These are phyloP conservation scores for Erysimum cheiranthoides DNA, from an alignment of 345 rosid genomes.

Conservation along the genomic window DNA sequence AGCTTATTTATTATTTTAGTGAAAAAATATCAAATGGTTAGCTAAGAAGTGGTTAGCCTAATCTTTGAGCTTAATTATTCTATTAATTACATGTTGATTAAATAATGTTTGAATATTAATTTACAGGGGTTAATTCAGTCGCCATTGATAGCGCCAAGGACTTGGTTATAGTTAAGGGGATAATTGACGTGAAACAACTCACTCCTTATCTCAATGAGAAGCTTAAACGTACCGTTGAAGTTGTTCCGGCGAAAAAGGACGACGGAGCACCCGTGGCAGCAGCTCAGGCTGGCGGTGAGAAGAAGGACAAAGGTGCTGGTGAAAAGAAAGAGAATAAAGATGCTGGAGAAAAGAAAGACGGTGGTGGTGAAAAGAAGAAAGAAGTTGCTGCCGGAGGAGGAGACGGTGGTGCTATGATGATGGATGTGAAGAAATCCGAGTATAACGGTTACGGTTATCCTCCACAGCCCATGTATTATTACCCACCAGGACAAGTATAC, in stretches of 20 bases:
- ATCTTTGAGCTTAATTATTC: slow-evolving; percentile 15
- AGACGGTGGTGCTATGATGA: slow-evolving; percentile 48
- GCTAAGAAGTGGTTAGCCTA: slow-evolving; percentile 39
- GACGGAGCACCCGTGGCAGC: slow-evolving; percentile 30
- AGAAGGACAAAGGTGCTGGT: slow-evolving; percentile 47
- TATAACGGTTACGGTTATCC: slow-evolving; percentile 48
- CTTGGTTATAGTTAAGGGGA: slow-evolving; percentile 76
- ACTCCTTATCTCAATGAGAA: slow-evolving; percentile 60
- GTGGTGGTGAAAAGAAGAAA: slow-evolving; percentile 44
- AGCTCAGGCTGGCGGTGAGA: slow-evolving; percentile 43
- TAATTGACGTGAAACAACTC: slow-evolving; percentile 62
- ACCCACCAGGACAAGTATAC: slow-evolving; percentile 50
- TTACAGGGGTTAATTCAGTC: slow-evolving; percentile 71
- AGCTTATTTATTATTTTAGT: slow-evolving; percentile 30
- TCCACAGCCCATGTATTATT: slow-evolving; percentile 55
- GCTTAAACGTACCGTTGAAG: slow-evolving; percentile 69
- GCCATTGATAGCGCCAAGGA: slow-evolving; percentile 65
- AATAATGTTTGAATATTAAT: not conserved
- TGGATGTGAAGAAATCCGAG: slow-evolving; percentile 64
- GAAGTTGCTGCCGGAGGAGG: slow-evolving; percentile 38
- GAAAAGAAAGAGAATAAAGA: slow-evolving; percentile 50
- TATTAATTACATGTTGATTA: slow-evolving; percentile 6
- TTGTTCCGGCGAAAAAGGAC: slow-evolving; percentile 58
- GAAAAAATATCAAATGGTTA: slow-evolving; percentile 20
- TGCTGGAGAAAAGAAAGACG: slow-evolving; percentile 39